These are phyloP conservation scores for Heterobasidion occidentale DNA, from an alignment of 1,284 basidiomycete genomes.

Conservation along the genomic window DNA sequence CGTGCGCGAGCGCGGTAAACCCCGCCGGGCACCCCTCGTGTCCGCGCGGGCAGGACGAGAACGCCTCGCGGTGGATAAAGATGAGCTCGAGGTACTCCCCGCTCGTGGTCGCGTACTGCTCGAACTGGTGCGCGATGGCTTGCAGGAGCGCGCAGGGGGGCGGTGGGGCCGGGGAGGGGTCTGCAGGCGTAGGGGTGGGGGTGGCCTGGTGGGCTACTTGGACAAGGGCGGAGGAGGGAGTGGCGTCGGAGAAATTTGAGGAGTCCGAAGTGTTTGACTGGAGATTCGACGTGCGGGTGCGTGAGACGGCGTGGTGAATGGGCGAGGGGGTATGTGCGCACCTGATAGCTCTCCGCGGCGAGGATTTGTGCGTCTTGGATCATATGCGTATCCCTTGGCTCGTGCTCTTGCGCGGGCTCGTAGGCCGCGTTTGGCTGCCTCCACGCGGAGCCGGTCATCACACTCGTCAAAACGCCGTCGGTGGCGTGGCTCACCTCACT, in stretches of 20 bases:
- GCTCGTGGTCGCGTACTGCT: slow-evolving; percentile 44
- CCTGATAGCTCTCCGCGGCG: no score
- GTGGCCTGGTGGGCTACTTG: neutral
- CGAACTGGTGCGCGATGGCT: slow-evolving; percentile 33
- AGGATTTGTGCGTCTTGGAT: slow-evolving; percentile 9
- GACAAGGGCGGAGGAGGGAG: slow-evolving; percentile 2
- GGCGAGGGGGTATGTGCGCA: no score
- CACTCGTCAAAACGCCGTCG: neutral
- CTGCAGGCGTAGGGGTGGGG: neutral
- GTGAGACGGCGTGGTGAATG: no score
- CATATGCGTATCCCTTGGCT: slow-evolving; percentile 10
- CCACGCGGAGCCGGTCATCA: slow-evolving; percentile 7
- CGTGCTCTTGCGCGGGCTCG: slow-evolving; percentile 6
- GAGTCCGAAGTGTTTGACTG: slow-evolving; percentile 38
- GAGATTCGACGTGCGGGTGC: no score
- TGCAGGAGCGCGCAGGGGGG: slow-evolving; percentile 45
- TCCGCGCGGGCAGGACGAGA: slow-evolving; percentile 47
- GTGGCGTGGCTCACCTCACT: neutral
- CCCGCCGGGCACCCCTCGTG: slow-evolving; percentile 54
- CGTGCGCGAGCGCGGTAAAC: slow-evolving; percentile 53
- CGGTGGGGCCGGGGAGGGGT: slow-evolving; percentile 4
- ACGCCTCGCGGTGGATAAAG: slow-evolving; percentile 64
- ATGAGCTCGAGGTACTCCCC: slow-evolving; percentile 69
- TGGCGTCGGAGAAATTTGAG: slow-evolving; percentile 35
- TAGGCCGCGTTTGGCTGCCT: slow-evolving; percentile 9